Conservation (phyloP, 1,139 yeast species). For the Debaryomyces subglobosus region DNA sequence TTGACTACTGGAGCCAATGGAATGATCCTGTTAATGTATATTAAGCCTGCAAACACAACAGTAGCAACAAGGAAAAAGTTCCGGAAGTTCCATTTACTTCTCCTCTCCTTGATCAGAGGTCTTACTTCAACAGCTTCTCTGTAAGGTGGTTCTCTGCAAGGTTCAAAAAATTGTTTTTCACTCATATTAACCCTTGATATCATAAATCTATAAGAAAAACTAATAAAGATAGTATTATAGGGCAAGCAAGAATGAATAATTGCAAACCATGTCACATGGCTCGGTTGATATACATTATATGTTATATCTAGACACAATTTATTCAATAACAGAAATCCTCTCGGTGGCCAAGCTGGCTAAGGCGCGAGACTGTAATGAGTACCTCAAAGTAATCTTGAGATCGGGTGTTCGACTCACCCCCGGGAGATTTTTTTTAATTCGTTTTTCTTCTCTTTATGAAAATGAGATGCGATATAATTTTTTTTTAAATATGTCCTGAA, state of each 20-base stretch:
- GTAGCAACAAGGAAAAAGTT: background rate
- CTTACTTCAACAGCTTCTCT: background rate
- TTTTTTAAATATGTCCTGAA: constrained; percentile 7
- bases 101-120: background rate
- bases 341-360: constrained; percentile 80
- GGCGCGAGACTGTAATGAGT: constrained; percentile 79
- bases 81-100: background rate
- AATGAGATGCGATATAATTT: constrained; percentile 5
- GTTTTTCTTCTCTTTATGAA: background rate
- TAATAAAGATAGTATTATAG: background rate
- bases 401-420: constrained; percentile 88
- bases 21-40: background rate
- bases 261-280: background rate
- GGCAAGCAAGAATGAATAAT: background rate
- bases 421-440: constrained; percentile 59
- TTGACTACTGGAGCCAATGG: background rate
- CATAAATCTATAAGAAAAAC: background rate
- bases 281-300: background rate
- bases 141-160: background rate
- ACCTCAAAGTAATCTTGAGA: constrained; percentile 64
- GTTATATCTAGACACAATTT: background rate
- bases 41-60: background rate
- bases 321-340: constrained; percentile 34
- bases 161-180: background rate
- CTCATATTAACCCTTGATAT: background rate